Percentiles rank a stretch among this genome's conserved stretches.
These are phyloP conservation scores for Aspergillus sparsus DNA, from an alignment of 495 filamentous ascomycete genomes.

Conservation along the genomic window DNA sequence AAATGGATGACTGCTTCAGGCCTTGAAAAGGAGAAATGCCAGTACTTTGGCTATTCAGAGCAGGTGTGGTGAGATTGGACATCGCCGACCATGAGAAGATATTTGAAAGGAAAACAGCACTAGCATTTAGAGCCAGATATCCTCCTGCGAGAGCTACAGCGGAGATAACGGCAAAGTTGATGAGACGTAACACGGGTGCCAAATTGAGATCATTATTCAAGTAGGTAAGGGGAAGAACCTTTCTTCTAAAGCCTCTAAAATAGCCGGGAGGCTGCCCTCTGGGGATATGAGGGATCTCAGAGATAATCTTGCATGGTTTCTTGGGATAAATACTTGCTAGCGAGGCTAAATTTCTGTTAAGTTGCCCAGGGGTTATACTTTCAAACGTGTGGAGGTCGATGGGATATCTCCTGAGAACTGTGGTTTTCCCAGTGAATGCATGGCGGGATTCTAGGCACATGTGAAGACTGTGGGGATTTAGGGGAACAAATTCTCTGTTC, in stretches of 20 bases:
- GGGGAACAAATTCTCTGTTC: conserved; percentile 41
- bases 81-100: conserved; percentile 29
- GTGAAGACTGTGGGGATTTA: conserved; percentile 61
- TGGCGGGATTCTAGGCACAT: conserved; percentile 68
- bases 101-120: conserved; percentile 31
- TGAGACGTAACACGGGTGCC: conserved; percentile 42
- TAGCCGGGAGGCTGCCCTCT: conserved; percentile 23
- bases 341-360: conserved; percentile 73
- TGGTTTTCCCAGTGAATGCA: conserved; percentile 47
- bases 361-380: conserved; percentile 69
- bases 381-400: conserved; percentile 74
- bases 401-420: conserved; percentile 60
- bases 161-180: conserved; percentile 44
- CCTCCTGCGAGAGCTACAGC: conserved; percentile 39
- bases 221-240: conserved; percentile 32
- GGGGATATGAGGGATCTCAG: conserved; percentile 17
- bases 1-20: conserved; percentile 31
- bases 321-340: conserved; percentile 54
- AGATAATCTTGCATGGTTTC: conserved; percentile 30
- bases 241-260: conserved; percentile 34
- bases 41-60: conserved; percentile 20
- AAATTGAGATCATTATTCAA: conserved; percentile 38
- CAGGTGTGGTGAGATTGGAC: conserved; percentile 25
- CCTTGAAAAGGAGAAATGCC: conserved; percentile 24
- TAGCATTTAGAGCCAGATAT: conserved; percentile 33